phyloP scores from a whole-genome alignment of 345 rosid genomes.

The Schrenkiella parvula region DNA sequence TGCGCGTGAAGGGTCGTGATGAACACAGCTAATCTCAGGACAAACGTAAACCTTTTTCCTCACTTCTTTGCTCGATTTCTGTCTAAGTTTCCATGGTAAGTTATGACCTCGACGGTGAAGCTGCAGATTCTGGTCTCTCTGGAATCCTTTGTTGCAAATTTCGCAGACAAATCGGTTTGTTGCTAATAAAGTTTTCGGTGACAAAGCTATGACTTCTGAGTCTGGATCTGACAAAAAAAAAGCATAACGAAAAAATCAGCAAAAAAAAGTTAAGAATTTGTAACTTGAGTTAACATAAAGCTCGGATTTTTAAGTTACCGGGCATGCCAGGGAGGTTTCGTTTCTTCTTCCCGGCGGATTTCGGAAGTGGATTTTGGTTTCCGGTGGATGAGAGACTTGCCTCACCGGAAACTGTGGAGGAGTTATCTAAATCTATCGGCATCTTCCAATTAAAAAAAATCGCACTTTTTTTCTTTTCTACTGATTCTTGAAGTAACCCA shows the following conservation, averaged over 20 bases:
- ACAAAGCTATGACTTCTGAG: constrained; percentile 42
- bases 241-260: not conserved
- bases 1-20: constrained; percentile 64
- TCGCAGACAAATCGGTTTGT: constrained; percentile 40
- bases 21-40: constrained; percentile 55
- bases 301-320: constrained; percentile 40
- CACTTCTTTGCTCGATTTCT: constrained; percentile 28
- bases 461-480: not conserved
- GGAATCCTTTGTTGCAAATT: constrained; percentile 44
- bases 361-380: constrained; percentile 50
- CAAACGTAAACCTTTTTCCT: constrained; percentile 59
- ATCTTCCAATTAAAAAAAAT: constrained; percentile 18
- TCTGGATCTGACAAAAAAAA: constrained; percentile 24
- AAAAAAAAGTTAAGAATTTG: not conserved
- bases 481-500: constrained; percentile 17
- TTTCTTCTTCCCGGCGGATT: constrained; percentile 63
- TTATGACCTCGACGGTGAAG: constrained; percentile 41
- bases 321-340: constrained; percentile 98
- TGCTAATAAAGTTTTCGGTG: constrained; percentile 37
- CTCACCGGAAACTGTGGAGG: constrained; percentile 91
- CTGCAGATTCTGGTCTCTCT: constrained; percentile 44
- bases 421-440: constrained; percentile 75
- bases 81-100: constrained; percentile 39
- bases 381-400: constrained; percentile 84
- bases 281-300: not conserved